Evolutionary conservation across 164 flowering plant genomes (phyloP).

Genomic region (Houttuynia cordata): DNA sequence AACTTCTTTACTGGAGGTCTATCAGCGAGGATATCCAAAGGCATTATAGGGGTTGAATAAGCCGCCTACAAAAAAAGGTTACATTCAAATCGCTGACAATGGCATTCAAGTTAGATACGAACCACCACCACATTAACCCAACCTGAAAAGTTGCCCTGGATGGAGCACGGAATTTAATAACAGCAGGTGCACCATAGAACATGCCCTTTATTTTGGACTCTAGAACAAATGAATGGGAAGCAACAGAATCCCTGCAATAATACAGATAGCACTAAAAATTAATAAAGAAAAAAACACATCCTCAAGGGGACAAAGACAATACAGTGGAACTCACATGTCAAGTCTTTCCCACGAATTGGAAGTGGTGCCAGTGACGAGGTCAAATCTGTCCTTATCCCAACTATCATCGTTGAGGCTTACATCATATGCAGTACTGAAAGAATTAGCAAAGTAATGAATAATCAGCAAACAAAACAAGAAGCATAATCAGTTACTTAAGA

Average conservation of each 20-base stretch:
- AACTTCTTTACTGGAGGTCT: slow-evolving; percentile 70
- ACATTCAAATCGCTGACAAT: background rate
- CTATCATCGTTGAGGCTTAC: slow-evolving; percentile 63
- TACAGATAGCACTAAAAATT: background rate
- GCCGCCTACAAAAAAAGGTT: slow-evolving; percentile 40
- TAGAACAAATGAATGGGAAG: slow-evolving; percentile 73
- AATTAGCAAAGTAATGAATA: background rate
- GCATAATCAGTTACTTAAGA: no score
- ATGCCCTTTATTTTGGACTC: slow-evolving; percentile 55
- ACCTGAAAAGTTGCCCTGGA: slow-evolving; percentile 81
- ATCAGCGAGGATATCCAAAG: slow-evolving; percentile 82
- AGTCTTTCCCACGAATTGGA: slow-evolving; percentile 86
- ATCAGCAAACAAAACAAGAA: background rate
- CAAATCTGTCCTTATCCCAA: slow-evolving; percentile 61
- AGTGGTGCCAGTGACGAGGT: slow-evolving; percentile 57
- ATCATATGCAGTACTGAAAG: slow-evolving; percentile 84
- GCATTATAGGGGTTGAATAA: slow-evolving; percentile 66
- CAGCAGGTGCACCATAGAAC: slow-evolving; percentile 67
- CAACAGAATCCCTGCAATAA: slow-evolving; percentile 46
- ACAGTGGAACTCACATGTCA: slow-evolving; percentile 58
- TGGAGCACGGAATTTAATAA: slow-evolving; percentile 74
- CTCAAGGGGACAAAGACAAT: background rate
- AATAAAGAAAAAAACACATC: background rate
- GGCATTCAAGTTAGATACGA: background rate
- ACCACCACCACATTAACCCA: background rate